A percentile compares a stretch with the other conserved stretches of the same genome.
Evolutionary conservation across 345 rosid genomes (phyloP).

Genomic region (Murraya paniculata): DNA sequence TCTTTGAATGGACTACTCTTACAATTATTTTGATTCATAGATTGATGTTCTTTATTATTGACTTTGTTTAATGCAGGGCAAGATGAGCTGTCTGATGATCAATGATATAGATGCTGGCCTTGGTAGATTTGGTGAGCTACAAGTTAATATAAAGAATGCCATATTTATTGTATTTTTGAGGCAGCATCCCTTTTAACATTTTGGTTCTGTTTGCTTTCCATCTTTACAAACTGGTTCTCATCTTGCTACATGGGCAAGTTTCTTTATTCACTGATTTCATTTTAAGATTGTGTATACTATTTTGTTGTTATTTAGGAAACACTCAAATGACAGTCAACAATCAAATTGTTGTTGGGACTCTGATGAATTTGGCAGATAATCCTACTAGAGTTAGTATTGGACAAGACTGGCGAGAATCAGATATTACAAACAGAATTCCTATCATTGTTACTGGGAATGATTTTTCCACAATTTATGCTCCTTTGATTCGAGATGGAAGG

Average conservation of each 20-base stretch:
- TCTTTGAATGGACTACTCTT: background rate
- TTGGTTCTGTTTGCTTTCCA: background rate
- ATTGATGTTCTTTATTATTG: conserved; percentile 7
- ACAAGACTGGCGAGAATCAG: conserved; percentile 93
- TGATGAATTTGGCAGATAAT: conserved; percentile 89
- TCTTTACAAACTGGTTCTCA: background rate
- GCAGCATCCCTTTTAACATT: background rate
- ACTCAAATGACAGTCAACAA: conserved; percentile 96
- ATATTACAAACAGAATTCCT: conserved; percentile 76
- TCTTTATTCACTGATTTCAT: background rate
- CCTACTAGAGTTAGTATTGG: conserved; percentile 96
- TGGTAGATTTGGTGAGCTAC: conserved; percentile 86
- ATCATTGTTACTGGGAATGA: conserved; percentile 91
- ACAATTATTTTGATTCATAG: background rate
- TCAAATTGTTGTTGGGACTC: conserved; percentile 88
- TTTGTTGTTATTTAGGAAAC: conserved; percentile 46
- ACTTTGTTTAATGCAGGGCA: conserved; percentile 65
- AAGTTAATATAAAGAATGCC: background rate
- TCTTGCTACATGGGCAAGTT: background rate
- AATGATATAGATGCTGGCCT: conserved; percentile 97
- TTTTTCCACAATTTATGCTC: conserved; percentile 84
- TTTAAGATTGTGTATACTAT: background rate
- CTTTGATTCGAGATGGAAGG: conserved; percentile 97
- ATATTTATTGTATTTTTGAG: background rate
- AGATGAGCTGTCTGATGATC: conserved; percentile 94